These are phyloP conservation scores for Kodamaea sp. DNA, from an alignment of 1,139 yeast genomes.

Conservation along the genomic window DNA sequence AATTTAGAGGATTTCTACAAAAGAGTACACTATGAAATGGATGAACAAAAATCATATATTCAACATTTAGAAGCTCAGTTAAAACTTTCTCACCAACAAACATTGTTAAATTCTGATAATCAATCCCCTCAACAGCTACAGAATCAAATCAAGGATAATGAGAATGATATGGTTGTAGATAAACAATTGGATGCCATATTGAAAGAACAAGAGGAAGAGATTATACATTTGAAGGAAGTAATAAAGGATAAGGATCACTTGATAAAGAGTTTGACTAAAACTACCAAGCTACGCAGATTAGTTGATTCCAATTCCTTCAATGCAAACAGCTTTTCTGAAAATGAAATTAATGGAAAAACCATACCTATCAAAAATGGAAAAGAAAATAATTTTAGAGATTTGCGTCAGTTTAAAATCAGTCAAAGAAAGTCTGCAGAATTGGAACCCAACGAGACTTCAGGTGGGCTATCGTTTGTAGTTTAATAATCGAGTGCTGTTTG, in stretches of 20 bases:
- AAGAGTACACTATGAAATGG: constrained; percentile 46
- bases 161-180: constrained; percentile 2
- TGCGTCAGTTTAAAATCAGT: constrained; percentile 22
- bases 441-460: neutral
- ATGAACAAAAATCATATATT: constrained; percentile 63
- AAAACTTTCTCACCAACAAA: constrained; percentile 27
- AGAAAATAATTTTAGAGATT: constrained; percentile 19
- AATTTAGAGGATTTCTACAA: constrained; percentile 47
- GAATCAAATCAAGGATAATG: constrained; percentile 3
- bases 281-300: constrained; percentile 49
- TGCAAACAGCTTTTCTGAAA: constrained; percentile 5
- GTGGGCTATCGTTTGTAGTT: constrained; percentile 1
- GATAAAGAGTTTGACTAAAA: constrained; percentile 66
- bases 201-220: constrained; percentile 68
- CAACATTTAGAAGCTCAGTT: constrained; percentile 59
- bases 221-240: constrained; percentile 58
- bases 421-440: constrained; percentile 14
- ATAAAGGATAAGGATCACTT: constrained; percentile 71
- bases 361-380: constrained; percentile 7
- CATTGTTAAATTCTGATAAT: constrained; percentile 9
- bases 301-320: constrained; percentile 34
- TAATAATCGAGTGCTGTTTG: neutral
- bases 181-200: constrained; percentile 26
- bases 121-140: constrained; percentile 5
- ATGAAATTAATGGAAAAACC: constrained; percentile 1